Percentiles rank a stretch among this genome's conserved stretches.
phyloP scores from a whole-genome alignment of 2,329 filamentous ascomycete genomes.

The Fusarium subtropicale region DNA sequence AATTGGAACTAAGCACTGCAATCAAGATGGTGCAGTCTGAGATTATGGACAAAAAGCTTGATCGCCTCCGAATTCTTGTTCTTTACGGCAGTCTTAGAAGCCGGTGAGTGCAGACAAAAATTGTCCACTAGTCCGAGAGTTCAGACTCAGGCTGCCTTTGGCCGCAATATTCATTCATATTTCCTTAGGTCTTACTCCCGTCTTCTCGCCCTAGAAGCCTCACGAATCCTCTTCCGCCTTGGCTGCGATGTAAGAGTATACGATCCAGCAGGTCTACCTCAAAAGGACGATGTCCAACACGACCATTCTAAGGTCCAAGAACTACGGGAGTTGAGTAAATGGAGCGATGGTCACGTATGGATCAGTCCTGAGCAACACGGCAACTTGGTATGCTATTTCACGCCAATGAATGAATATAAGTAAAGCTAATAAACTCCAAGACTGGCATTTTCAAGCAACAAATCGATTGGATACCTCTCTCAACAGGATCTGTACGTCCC shows the following conservation, averaged over 20 bases:
- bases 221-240: neutral
- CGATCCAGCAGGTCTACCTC: neutral
- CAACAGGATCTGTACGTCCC: neutral
- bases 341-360: neutral
- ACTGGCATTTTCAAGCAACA: constrained; percentile 15
- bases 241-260: constrained; percentile 3
- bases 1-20: constrained; percentile 1
- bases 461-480: constrained; percentile 9
- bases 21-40: neutral
- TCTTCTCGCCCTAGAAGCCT: neutral
- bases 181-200: constrained; percentile 5
- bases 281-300: constrained; percentile 4
- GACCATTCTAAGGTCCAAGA: neutral
- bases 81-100: constrained; percentile 9
- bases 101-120: neutral
- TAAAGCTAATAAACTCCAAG: rapidly evolving
- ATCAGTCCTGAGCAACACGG: constrained; percentile 3
- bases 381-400: no score
- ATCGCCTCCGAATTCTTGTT: constrained; percentile 3
- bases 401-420: no score
- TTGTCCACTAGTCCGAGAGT: neutral
- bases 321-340: neutral
- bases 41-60: neutral
- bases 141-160: no score
- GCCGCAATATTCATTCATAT: no score